Base-by-base conservation (phyloP, 2,329 filamentous ascomycete species). In the Pyrenochaeta sp. region DNA sequence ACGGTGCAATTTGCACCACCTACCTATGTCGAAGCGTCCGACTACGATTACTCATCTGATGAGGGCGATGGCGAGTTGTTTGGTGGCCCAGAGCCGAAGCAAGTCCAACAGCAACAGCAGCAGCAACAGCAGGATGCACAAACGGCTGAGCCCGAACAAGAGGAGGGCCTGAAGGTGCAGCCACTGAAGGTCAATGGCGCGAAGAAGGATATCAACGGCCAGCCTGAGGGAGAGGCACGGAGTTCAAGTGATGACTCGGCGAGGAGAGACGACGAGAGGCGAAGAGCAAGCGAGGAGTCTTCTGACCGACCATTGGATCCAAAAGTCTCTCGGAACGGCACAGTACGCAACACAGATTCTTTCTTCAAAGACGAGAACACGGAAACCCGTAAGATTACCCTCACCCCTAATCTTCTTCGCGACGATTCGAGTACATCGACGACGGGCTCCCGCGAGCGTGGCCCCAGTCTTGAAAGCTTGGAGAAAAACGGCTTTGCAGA, bases 291-390 rank as follows among this genome's bases (percentile, higher is more conserved):
- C 66, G 90, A 92, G 54, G 91, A 94, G 45, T 85, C 86, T 3
- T 84, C 89, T 55, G 83, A 85, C 43, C 72, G 77, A 36, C 78
- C 81, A 67, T 70, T 76, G 58, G 75, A 78, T 37, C 75, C 71
- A 32, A 78, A 77, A 47, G 68, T 77, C 2, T 93, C 92, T 36
- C 88, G 90, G 63, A 96, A 96, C 68, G 93, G 93, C 42, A 94
- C 91, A 24, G 86, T 97, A 44, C 87, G 94, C 63, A 96, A 96
- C 74, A 94, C 92, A 4, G 94, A 98, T 78, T 97, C 94, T 0
- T 97, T 98, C 83, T 97, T 97, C 83, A 96, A 93, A 77, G 95
- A 98, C 72, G 94, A 99, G 72, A 92, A 88, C 32, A 90, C 92
- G 37, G 95, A 98, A 78, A 97, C 95, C 2, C 93, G 96, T 78